phyloP scores from a whole-genome alignment of 2,329 filamentous ascomycete species.

The Aureobasidium sp. region DNA sequence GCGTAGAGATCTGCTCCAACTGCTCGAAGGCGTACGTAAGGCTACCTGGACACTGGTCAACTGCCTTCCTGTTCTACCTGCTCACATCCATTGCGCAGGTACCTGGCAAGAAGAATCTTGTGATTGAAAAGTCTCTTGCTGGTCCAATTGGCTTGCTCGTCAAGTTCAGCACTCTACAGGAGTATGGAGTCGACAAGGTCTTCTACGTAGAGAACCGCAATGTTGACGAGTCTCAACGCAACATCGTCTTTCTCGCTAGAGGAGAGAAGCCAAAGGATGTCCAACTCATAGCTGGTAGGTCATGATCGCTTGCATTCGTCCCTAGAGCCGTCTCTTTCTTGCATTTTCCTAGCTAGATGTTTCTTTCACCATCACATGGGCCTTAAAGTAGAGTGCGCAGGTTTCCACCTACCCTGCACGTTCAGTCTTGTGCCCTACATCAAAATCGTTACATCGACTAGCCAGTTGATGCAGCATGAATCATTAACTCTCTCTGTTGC shows the following conservation, averaged over 20 bases:
- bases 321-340: conserved; percentile 13
- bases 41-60: conserved; percentile 19
- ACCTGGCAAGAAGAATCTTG: conserved; percentile 95
- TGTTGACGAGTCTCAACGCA: conserved; percentile 87
- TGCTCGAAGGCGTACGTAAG: conserved; percentile 88
- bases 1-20: conserved; percentile 78
- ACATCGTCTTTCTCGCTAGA: conserved; percentile 87
- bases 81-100: conserved; percentile 53
- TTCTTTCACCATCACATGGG: conserved; percentile 30
- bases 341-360: conserved; percentile 7
- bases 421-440: conserved; percentile 34
- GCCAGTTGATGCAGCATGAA: conserved; percentile 18
- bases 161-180: conserved; percentile 90
- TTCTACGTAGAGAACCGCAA: conserved; percentile 96
- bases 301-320: conserved; percentile 15
- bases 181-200: conserved; percentile 96
- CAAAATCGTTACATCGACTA: conserved; percentile 19
- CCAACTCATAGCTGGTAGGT: conserved; percentile 76
- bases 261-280: conserved; percentile 83
- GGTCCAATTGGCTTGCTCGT: conserved; percentile 86
- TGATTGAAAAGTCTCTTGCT: conserved; percentile 84
- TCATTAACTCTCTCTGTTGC: conserved; percentile 19
- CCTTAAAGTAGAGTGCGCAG: conserved; percentile 57
- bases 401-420: conserved; percentile 47
- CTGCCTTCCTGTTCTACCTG: not conserved